Conservation (phyloP, 352 stramenopile species). For the Phytophthora syringae region DNA sequence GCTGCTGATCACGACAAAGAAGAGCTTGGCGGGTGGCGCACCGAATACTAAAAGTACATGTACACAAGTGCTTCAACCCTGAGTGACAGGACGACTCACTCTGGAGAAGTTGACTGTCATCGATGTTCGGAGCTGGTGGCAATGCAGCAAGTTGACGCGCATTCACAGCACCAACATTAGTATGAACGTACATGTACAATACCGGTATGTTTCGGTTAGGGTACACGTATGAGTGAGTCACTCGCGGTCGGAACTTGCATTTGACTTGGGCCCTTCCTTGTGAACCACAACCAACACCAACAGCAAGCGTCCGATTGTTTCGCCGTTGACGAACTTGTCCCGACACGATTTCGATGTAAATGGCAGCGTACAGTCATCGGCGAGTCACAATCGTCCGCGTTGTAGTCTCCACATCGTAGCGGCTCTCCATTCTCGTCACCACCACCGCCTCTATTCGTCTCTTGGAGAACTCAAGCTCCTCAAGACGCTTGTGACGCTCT, state of each 20-base stretch:
- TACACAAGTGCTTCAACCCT: neutral
- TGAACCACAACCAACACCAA: constrained; percentile 16
- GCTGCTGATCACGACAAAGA: constrained; percentile 29
- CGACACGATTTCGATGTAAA: too few relatives aligned
- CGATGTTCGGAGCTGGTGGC: too few relatives aligned
- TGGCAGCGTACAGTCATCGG: constrained; percentile 15
- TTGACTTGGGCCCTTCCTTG: constrained; percentile 22
- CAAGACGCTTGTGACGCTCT: constrained; percentile 47
- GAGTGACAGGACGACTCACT: constrained; percentile 7
- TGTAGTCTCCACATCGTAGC: constrained; percentile 36
- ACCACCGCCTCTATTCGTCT: constrained; percentile 47
- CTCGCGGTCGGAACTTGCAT: neutral
- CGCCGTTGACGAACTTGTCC: constrained; percentile 13
- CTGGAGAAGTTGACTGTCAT: constrained; percentile 22
- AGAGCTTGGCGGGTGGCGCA: constrained; percentile 13
- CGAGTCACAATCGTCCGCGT: constrained; percentile 18
- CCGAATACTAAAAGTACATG: constrained; percentile 8
- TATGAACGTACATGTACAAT: too few relatives aligned
- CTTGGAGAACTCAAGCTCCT: constrained; percentile 73
- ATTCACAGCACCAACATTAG: too few relatives aligned
- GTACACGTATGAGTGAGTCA: too few relatives aligned
- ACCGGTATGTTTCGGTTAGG: too few relatives aligned
- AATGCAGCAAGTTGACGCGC: too few relatives aligned
- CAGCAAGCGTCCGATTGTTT: constrained; percentile 24
- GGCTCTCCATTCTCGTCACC: constrained; percentile 33